Evolutionary conservation across 257 asterid species (phyloP).

Genomic region (Thymus mandschuricus): DNA sequence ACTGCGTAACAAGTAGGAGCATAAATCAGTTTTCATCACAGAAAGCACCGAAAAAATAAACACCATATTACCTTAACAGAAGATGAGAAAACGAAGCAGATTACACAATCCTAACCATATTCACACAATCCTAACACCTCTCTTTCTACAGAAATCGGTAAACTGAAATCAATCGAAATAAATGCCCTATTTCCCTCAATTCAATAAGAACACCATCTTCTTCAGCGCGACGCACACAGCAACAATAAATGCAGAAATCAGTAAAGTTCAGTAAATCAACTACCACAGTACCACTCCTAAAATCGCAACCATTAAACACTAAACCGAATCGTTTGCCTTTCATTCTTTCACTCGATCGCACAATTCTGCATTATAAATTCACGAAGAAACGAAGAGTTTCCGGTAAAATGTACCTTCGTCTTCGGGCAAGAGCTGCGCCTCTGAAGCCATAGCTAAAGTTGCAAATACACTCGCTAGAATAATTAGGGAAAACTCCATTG

Average conservation of each 20-base stretch:
- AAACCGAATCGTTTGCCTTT: too few species aligned
- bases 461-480: conserved; percentile 31
- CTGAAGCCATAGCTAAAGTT: conserved; percentile 34
- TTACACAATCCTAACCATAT: too few species aligned
- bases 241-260: background rate
- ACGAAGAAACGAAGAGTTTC: background rate
- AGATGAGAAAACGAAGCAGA: background rate
- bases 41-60: background rate
- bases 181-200: too few species aligned
- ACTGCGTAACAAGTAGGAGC: conserved; percentile 47
- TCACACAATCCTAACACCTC: too few species aligned
- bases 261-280: background rate
- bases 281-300: too few species aligned
- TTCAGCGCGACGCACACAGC: background rate
- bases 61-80: background rate
- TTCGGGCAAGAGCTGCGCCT: conserved; percentile 56
- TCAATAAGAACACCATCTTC: background rate
- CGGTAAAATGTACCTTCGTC: conserved; percentile 46
- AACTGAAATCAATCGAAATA: too few species aligned
- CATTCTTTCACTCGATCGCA: too few species aligned
- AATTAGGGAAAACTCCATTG: background rate
- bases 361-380: too few species aligned
- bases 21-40: background rate
- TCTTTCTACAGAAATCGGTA: too few species aligned
- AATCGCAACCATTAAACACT: too few species aligned